Evolutionary conservation across 1,284 basidiomycete species (phyloP).

Genomic region (Ganoderma boninense): DNA sequence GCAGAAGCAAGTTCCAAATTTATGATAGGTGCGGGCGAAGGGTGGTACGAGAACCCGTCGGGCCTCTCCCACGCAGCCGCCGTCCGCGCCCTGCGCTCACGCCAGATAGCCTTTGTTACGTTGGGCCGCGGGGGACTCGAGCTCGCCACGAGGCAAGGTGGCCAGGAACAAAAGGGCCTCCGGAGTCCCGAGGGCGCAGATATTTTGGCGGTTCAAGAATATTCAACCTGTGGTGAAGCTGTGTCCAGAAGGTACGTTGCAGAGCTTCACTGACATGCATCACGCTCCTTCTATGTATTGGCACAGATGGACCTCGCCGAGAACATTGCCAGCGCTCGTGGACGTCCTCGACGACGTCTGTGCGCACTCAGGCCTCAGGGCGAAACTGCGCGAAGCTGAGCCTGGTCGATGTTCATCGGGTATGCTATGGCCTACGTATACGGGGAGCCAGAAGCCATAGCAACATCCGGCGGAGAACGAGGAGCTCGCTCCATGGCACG

Average conservation of each 20-base stretch:
- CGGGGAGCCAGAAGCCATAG: neutral
- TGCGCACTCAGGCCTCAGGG: no score
- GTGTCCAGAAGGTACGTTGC: neutral
- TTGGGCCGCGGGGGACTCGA: neutral
- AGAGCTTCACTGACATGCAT: neutral
- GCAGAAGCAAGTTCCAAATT: neutral
- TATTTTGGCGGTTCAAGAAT: neutral
- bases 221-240: neutral
- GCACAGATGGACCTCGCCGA: neutral
- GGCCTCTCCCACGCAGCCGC: neutral
- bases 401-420: no score
- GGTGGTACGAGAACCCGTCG: neutral
- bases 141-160: neutral
- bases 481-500: neutral
- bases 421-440: neutral
- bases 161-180: neutral
- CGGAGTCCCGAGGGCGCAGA: neutral
- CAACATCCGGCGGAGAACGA: neutral
- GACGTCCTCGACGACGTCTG: no score
- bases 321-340: neutral
- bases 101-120: neutral
- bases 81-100: neutral
- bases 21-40: neutral
- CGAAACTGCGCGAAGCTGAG: no score
- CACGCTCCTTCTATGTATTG: neutral